A percentile compares a stretch with the other conserved stretches of the same genome.
These are phyloP conservation scores for Phylloporus sp. DNA, from an alignment of 768 basidiomycete genomes.

Conservation along the genomic window DNA sequence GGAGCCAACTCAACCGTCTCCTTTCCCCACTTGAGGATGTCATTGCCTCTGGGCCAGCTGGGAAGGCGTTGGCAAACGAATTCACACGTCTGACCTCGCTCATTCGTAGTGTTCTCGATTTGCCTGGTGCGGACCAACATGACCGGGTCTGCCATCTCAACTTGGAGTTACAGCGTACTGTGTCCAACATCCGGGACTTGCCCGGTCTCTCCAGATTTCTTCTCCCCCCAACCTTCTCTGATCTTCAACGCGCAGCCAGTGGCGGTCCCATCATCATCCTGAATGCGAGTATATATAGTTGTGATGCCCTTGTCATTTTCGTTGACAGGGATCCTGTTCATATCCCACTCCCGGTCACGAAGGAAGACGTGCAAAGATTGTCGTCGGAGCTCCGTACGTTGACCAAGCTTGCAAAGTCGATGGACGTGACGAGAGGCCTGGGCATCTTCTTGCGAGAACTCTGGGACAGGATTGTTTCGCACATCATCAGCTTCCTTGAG, in stretches of 20 bases:
- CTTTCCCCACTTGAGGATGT: background rate
- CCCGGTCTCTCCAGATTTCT: background rate
- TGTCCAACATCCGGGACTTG: background rate
- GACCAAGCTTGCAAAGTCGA: background rate
- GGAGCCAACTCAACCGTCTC: background rate
- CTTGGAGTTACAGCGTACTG: background rate
- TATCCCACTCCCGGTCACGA: background rate
- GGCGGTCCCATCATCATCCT: background rate
- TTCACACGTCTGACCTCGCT: background rate
- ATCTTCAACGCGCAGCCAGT: background rate
- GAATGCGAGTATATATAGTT: background rate
- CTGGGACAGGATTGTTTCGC: background rate
- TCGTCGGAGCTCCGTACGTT: background rate
- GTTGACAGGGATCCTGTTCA: background rate
- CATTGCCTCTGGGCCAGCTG: background rate
- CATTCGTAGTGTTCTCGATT: background rate
- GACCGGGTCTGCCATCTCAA: background rate
- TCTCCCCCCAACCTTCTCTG: background rate
- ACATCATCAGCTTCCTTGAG: background rate
- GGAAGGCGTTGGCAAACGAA: background rate
- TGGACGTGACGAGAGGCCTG: background rate
- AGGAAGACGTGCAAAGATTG: background rate
- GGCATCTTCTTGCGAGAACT: background rate
- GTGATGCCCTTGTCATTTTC: background rate
- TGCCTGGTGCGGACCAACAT: background rate